Conservation (phyloP, 164 flowering plant species). For the Umbilicus rupestris region DNA sequence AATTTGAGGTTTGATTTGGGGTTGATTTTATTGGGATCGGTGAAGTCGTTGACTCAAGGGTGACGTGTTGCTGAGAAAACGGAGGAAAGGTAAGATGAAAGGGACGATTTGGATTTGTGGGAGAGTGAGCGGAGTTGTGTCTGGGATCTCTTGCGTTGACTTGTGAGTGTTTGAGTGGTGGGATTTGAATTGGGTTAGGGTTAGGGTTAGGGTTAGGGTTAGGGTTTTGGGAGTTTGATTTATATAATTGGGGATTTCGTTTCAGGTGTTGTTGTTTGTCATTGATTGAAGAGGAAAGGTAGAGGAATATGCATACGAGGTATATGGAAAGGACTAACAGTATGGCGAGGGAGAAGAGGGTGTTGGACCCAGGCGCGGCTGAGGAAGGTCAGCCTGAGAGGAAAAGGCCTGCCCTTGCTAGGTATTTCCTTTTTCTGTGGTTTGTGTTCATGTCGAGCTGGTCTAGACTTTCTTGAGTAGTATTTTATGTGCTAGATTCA, state of each 20-base stretch:
- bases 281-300: slow-evolving; percentile 7
- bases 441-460: too few relatives aligned
- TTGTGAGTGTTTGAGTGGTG: slow-evolving; percentile 13
- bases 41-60: neutral
- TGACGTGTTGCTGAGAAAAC: neutral
- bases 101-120: neutral
- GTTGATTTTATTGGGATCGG: neutral
- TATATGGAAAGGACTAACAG: slow-evolving; percentile 40
- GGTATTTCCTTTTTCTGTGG: slow-evolving; percentile 29
- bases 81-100: too few relatives aligned
- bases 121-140: neutral
- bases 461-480: too few relatives aligned
- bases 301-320: slow-evolving; percentile 40
- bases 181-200: neutral
- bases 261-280: neutral
- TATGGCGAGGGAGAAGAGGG: slow-evolving; percentile 50
- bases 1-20: neutral
- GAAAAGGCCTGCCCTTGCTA: slow-evolving; percentile 77
- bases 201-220: neutral
- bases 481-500: too few relatives aligned
- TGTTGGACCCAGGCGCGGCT: slow-evolving; percentile 32
- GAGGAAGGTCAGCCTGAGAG: slow-evolving; percentile 63
- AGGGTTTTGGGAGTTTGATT: neutral
- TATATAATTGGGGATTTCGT: neutral
- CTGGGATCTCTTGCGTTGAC: neutral